phyloP scores from a whole-genome alignment of 2,329 filamentous ascomycete genomes.

The Apiospora sp. region DNA sequence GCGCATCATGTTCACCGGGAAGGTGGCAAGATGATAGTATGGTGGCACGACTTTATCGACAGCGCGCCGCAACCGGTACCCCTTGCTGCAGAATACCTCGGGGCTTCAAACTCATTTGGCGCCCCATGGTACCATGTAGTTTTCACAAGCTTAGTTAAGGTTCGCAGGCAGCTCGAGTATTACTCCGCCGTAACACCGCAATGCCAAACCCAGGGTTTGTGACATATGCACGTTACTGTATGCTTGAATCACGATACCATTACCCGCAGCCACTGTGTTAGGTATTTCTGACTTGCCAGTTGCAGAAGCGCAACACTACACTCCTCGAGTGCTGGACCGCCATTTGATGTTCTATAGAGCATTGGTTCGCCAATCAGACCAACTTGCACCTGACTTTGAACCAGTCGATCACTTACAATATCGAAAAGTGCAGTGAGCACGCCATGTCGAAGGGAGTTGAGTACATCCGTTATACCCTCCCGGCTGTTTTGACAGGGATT shows the following conservation, averaged over 20 bases:
- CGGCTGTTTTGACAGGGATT: background rate
- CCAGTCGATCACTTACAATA: background rate
- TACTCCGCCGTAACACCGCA: background rate
- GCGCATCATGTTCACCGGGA: constrained; percentile 19
- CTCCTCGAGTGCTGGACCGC: background rate
- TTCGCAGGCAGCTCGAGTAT: background rate
- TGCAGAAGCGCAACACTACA: background rate
- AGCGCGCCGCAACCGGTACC: constrained; percentile 3
- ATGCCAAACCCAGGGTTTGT: constrained; percentile 2
- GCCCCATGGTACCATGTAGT: background rate
- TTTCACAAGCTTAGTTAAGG: background rate
- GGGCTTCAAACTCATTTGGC: background rate
- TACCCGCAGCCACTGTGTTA: background rate
- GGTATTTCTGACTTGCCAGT: background rate
- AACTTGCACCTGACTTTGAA: background rate
- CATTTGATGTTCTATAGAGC: background rate
- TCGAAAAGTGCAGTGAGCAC: background rate
- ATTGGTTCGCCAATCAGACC: background rate
- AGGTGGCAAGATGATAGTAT: constrained; percentile 5
- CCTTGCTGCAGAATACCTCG: background rate
- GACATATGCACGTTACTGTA: constrained; percentile 12
- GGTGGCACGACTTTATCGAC: constrained; percentile 6
- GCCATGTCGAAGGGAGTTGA: background rate
- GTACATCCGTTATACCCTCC: background rate
- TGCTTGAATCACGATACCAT: background rate